These are phyloP conservation scores for Spencermartinsiella ligniputridi DNA, from an alignment of 1,139 yeast genomes.

Conservation along the genomic window DNA sequence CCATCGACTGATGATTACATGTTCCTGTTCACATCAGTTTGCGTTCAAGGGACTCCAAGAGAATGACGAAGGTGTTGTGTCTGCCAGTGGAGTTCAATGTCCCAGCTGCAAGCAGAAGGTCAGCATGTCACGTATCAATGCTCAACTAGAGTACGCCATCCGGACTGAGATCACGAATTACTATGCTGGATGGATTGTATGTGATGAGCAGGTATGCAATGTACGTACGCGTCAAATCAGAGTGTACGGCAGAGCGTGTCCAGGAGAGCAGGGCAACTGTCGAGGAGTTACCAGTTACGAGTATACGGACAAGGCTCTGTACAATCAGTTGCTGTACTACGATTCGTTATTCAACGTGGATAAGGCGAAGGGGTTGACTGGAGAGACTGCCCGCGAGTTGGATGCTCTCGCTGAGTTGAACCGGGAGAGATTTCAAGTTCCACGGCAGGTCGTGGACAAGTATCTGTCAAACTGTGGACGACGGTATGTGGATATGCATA, in stretches of 20 bases:
- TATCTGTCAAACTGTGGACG: slow-evolving; percentile 84
- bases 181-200: slow-evolving; percentile 79
- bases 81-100: slow-evolving; percentile 44
- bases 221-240: slow-evolving; percentile 77
- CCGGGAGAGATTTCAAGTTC: slow-evolving; percentile 53
- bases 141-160: slow-evolving; percentile 70
- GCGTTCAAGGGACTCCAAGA: slow-evolving; percentile 61
- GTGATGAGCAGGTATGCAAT: slow-evolving; percentile 85
- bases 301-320: slow-evolving; percentile 74
- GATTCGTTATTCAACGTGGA: slow-evolving; percentile 78
- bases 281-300: slow-evolving; percentile 79
- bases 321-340: slow-evolving; percentile 80
- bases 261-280: slow-evolving; percentile 63
- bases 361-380: slow-evolving; percentile 50
- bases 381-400: slow-evolving; percentile 4
- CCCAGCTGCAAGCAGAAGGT: slow-evolving; percentile 51
- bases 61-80: slow-evolving; percentile 5
- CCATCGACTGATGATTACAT: slow-evolving; percentile 50
- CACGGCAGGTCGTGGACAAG: slow-evolving; percentile 62
- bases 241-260: slow-evolving; percentile 85
- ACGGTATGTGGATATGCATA: slow-evolving; percentile 82
- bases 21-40: slow-evolving; percentile 61
- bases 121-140: slow-evolving; percentile 50
- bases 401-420: slow-evolving; percentile 76
- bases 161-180: slow-evolving; percentile 68